phyloP scores from a whole-genome alignment of 306 rosid genomes.

The Citrullus mucosospermus region DNA sequence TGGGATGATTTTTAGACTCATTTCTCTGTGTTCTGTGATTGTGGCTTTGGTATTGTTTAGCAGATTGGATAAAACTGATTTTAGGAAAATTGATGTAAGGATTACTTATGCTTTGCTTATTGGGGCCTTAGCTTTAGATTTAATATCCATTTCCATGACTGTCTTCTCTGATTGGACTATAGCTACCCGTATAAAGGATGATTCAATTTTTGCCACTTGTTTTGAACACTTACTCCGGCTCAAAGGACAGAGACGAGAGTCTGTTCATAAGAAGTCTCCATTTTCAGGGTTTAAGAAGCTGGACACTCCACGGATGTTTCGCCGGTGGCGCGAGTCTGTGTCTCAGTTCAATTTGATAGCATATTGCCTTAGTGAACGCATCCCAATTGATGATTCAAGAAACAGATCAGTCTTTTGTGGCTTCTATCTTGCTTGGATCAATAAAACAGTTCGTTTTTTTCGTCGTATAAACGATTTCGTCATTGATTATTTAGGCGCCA shows the following conservation, averaged over 20 bases:
- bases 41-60: slow-evolving; percentile 14
- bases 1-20: slow-evolving; percentile 8
- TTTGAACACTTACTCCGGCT: neutral
- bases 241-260: slow-evolving; percentile 6
- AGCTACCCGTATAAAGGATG: neutral
- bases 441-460: neutral
- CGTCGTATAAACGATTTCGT: neutral
- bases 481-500: slow-evolving; percentile 1
- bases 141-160: slow-evolving; percentile 12
- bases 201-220: neutral
- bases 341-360: slow-evolving; percentile 17
- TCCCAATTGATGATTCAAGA: neutral
- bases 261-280: neutral
- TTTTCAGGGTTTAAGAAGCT: neutral
- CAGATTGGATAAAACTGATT: slow-evolving; percentile 8
- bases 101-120: slow-evolving; percentile 25
- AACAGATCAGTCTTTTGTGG: neutral
- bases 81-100: slow-evolving; percentile 12
- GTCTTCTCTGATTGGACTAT: slow-evolving; percentile 28
- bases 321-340: slow-evolving; percentile 34
- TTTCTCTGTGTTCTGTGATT: slow-evolving; percentile 5
- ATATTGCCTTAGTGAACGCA: slow-evolving; percentile 12
- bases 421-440: neutral
- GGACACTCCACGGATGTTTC: slow-evolving; percentile 1
- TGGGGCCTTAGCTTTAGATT: slow-evolving; percentile 34